A percentile compares a stretch with the other conserved stretches of the same genome.
These are phyloP conservation scores for Stagonosporopsis chrysanthemi DNA, from an alignment of 2,329 filamentous ascomycete species.

Conservation along the genomic window DNA sequence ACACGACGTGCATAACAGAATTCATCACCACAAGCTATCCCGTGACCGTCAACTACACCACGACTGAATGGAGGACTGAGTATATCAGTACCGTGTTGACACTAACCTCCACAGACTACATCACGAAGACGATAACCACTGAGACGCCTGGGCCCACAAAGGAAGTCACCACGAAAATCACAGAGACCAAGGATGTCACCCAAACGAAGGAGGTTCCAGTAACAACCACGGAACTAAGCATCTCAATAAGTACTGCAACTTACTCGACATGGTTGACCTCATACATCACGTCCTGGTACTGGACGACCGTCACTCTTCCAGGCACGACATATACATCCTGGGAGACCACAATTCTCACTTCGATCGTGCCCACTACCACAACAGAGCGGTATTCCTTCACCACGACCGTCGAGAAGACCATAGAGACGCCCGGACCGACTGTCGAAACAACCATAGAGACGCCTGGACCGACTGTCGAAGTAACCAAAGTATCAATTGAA, in stretches of 20 bases:
- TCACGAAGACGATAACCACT: conserved; percentile 21
- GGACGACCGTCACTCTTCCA: conserved; percentile 1
- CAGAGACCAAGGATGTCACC: too few relatives aligned
- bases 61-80: conserved; percentile 20
- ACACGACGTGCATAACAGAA: conserved; percentile 25
- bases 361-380: background rate
- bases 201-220: conserved; percentile 24
- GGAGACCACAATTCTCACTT: background rate
- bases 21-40: conserved; percentile 29
- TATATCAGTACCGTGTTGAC: conserved; percentile 10
- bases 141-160: conserved; percentile 3
- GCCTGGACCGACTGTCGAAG: too few relatives aligned
- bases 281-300: conserved; percentile 3
- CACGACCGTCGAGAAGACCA: too few relatives aligned
- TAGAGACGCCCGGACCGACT: too few relatives aligned
- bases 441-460: too few relatives aligned
- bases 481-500: conserved; percentile 6
- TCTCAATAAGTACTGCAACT: conserved; percentile 10
- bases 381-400: background rate
- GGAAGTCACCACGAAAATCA: conserved; percentile 10
- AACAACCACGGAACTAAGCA: conserved; percentile 3
- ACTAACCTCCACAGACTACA: conserved; percentile 16
- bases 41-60: conserved; percentile 20
- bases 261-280: conserved; percentile 13
- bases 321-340: conserved; percentile 3